Evolutionary conservation across 2,329 filamentous ascomycete genomes (phyloP).

Genomic region (Parastagonospora nodorum): DNA sequence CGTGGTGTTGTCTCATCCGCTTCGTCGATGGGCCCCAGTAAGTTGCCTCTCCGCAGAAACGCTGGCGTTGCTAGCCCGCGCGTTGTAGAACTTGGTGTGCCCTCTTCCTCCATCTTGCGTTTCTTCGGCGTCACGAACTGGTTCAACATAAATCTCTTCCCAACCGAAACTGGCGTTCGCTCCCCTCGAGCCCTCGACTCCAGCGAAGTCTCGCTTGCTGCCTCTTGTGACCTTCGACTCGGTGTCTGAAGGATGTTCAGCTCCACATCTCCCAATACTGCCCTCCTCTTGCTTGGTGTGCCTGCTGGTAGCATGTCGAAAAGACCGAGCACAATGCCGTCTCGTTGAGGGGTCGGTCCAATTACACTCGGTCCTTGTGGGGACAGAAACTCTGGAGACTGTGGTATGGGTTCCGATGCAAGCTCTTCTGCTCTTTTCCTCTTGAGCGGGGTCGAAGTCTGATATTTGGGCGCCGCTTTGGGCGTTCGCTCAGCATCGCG

Average conservation of each 20-base stretch:
- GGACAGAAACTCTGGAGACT: constrained; percentile 26
- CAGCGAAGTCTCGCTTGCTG: constrained; percentile 32
- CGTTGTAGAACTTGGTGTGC: constrained; percentile 40
- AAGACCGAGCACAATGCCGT: constrained; percentile 75
- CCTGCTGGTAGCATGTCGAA: constrained; percentile 72
- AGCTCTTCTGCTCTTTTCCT: constrained; percentile 34
- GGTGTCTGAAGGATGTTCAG: constrained; percentile 47
- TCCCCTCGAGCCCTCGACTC: constrained; percentile 39
- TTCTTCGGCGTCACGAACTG: constrained; percentile 66
- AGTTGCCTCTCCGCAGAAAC: constrained; percentile 64
- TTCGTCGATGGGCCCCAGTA: constrained; percentile 62
- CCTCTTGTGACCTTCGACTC: constrained; percentile 36
- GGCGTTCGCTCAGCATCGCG: constrained; percentile 33
- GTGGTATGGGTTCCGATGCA: constrained; percentile 14
- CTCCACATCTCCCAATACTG: constrained; percentile 34
- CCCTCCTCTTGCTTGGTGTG: constrained; percentile 46
- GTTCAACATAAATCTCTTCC: constrained; percentile 66
- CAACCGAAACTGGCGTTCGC: constrained; percentile 58
- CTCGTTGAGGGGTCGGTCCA: constrained; percentile 79
- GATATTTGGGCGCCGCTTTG: constrained; percentile 23
- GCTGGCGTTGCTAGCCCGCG: constrained; percentile 68
- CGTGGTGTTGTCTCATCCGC: constrained; percentile 48
- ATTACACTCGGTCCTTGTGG: constrained; percentile 52
- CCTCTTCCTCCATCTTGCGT: constrained; percentile 48
- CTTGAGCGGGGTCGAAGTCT: constrained; percentile 36